Evolutionary conservation across 139 green algal species (phyloP).

Genomic region (Micractinium sp.): DNA sequence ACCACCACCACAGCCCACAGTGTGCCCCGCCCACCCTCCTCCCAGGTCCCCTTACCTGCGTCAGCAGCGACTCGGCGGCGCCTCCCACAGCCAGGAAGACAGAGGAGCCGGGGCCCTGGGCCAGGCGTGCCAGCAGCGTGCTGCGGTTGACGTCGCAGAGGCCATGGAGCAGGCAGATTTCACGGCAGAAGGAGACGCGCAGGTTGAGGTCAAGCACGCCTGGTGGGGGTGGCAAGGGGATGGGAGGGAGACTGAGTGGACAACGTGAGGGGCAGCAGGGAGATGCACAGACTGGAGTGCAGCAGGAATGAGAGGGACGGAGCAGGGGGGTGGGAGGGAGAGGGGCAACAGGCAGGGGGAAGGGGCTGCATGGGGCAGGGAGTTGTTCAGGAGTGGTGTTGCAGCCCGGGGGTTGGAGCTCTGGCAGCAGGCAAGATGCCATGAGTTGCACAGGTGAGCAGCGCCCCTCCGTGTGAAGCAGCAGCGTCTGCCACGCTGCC

Average conservation of each 20-base stretch:
- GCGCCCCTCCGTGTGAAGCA: too few species aligned
- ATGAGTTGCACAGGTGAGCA: too few species aligned
- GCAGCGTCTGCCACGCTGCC: neutral
- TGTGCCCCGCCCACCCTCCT: too few species aligned
- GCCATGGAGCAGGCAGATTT: conserved; percentile 33
- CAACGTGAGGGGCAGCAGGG: too few species aligned
- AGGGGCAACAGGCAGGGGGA: too few species aligned
- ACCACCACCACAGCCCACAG: neutral
- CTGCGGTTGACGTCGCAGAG: conserved; percentile 22
- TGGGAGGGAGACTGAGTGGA: neutral
- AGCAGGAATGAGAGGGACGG: too few species aligned
- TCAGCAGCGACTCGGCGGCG: conserved; percentile 23
- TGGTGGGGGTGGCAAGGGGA: neutral
- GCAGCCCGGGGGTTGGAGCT: too few species aligned
- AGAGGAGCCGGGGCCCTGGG: neutral
- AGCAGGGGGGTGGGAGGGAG: too few species aligned
- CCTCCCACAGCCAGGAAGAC: conserved; percentile 28
- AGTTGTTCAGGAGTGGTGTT: too few species aligned
- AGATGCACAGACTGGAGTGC: too few species aligned
- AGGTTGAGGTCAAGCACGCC: conserved; percentile 35
- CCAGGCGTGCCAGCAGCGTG: conserved; percentile 26
- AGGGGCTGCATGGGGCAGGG: too few species aligned
- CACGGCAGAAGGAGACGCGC: conserved; percentile 28
- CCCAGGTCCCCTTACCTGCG: neutral
- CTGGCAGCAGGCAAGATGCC: too few species aligned